Evolutionary conservation across 2,329 filamentous ascomycete genomes (phyloP).

Genomic region (Herpotrichia juniperi): DNA sequence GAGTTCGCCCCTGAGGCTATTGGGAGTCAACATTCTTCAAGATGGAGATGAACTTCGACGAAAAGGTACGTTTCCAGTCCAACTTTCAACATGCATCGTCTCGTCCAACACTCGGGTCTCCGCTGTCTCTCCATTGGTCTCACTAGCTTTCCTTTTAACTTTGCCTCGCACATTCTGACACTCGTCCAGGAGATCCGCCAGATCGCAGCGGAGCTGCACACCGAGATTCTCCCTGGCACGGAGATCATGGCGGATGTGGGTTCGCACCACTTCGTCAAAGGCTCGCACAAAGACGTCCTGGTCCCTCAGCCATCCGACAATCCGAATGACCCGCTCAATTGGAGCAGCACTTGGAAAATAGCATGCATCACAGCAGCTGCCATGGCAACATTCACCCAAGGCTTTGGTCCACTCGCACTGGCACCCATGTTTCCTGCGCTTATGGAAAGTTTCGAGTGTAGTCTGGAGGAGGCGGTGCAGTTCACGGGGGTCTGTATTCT

Average conservation of each 20-base stretch:
- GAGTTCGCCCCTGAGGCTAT: too few relatives aligned
- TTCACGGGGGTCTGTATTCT: conserved; percentile 64
- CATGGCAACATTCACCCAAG: conserved; percentile 59
- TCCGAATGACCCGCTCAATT: conserved; percentile 61
- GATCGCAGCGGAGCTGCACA: conserved; percentile 59
- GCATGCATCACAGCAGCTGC: conserved; percentile 55
- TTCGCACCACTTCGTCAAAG: conserved; percentile 68
- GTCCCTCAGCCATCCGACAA: conserved; percentile 61
- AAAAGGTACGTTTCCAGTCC: conserved; percentile 27
- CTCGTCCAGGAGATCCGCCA: conserved; percentile 49
- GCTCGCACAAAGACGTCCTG: conserved; percentile 50
- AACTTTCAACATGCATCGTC: not conserved
- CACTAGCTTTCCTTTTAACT: not conserved
- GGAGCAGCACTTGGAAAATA: conserved; percentile 57
- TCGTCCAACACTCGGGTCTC: not conserved
- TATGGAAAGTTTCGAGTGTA: conserved; percentile 61
- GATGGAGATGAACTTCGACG: conserved; percentile 59
- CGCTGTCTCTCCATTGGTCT: too few relatives aligned
- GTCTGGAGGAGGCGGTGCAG: conserved; percentile 60
- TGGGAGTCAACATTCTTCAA: too few relatives aligned
- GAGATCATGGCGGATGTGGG: conserved; percentile 68
- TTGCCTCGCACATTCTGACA: not conserved
- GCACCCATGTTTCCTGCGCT: conserved; percentile 66
- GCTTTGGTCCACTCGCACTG: conserved; percentile 61
- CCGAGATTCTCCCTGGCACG: conserved; percentile 62